Percentiles rank a stretch among this genome's conserved stretches.
Evolutionary conservation across 257 asterid species (phyloP).

Genomic region (Forsythia viridissima): DNA sequence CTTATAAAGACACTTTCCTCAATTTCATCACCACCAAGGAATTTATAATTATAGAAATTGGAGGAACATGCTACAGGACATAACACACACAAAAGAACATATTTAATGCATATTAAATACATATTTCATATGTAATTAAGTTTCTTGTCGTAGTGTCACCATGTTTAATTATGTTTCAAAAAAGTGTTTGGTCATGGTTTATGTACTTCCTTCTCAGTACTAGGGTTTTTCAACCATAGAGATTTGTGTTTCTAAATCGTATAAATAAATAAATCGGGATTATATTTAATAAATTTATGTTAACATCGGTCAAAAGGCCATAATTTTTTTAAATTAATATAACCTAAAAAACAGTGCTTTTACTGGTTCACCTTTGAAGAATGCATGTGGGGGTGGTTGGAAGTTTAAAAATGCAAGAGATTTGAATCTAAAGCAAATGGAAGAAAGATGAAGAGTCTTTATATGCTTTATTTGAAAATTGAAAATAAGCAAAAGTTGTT

Average conservation of each 20-base stretch:
- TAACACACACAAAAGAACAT: slow-evolving; percentile 7
- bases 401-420: slow-evolving; percentile 20
- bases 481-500: slow-evolving; percentile 23
- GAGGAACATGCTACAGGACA: slow-evolving; percentile 39
- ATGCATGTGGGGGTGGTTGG: slow-evolving; percentile 47
- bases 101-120: slow-evolving; percentile 7
- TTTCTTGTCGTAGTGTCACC: slow-evolving; percentile 6
- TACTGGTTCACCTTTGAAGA: slow-evolving; percentile 25
- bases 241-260: slow-evolving; percentile 1
- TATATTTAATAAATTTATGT: slow-evolving; percentile 1
- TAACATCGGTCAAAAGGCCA: slow-evolving; percentile 39
- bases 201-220: not conserved
- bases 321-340: slow-evolving; percentile 11
- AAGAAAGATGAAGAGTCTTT: slow-evolving; percentile 27
- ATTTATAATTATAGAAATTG: not conserved
- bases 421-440: slow-evolving; percentile 40
- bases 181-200: slow-evolving; percentile 17
- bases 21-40: not conserved
- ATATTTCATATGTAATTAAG: slow-evolving; percentile 4
- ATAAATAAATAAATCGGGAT: not conserved
- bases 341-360: slow-evolving; percentile 27
- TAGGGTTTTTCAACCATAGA: not conserved
- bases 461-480: slow-evolving; percentile 39
- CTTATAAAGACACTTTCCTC: not conserved
- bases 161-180: not conserved